These are phyloP conservation scores for Fusarium gaditjirri DNA, from an alignment of 2,329 filamentous ascomycete species.

Conservation along the genomic window DNA sequence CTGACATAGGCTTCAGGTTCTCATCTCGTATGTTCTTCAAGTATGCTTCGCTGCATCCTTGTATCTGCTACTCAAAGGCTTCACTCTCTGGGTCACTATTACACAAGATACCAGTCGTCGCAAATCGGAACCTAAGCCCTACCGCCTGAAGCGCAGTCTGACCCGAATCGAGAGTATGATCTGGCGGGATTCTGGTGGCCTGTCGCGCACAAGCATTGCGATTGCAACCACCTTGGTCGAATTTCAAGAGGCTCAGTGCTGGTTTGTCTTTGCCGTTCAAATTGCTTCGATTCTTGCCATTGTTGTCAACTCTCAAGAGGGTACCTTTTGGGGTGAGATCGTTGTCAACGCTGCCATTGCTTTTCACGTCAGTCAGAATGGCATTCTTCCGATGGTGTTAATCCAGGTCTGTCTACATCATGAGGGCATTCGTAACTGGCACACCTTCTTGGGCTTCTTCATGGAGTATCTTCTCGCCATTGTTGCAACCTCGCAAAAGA, in stretches of 20 bases:
- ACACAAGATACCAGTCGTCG: conserved; percentile 44
- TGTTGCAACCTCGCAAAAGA: conserved; percentile 51
- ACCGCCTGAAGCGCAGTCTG: conserved; percentile 45
- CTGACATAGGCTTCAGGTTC: conserved; percentile 45
- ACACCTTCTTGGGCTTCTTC: conserved; percentile 54
- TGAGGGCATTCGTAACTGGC: conserved; percentile 54
- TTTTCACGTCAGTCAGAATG: conserved; percentile 52
- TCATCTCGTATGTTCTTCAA: conserved; percentile 54
- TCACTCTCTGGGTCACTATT: conserved; percentile 50
- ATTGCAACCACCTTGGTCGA: conserved; percentile 55
- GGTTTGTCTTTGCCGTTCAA: conserved; percentile 54
- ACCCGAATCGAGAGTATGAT: conserved; percentile 52
- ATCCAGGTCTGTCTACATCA: conserved; percentile 53
- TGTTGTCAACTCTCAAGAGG: conserved; percentile 54
- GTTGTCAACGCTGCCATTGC: conserved; percentile 52
- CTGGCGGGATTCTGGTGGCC: conserved; percentile 50
- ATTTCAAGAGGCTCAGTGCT: conserved; percentile 54
- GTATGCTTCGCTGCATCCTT: conserved; percentile 50
- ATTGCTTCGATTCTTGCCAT: conserved; percentile 55
- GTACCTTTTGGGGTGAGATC: conserved; percentile 54
- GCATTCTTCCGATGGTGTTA: conserved; percentile 52
- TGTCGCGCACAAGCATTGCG: conserved; percentile 53
- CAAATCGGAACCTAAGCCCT: conserved; percentile 32
- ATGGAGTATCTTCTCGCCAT: conserved; percentile 53
- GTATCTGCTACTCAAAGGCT: conserved; percentile 50